A percentile compares a stretch with the other conserved stretches of the same genome.
These are phyloP conservation scores for Monilinia fructigena DNA, from an alignment of 2,329 filamentous ascomycete species.

Conservation along the genomic window DNA sequence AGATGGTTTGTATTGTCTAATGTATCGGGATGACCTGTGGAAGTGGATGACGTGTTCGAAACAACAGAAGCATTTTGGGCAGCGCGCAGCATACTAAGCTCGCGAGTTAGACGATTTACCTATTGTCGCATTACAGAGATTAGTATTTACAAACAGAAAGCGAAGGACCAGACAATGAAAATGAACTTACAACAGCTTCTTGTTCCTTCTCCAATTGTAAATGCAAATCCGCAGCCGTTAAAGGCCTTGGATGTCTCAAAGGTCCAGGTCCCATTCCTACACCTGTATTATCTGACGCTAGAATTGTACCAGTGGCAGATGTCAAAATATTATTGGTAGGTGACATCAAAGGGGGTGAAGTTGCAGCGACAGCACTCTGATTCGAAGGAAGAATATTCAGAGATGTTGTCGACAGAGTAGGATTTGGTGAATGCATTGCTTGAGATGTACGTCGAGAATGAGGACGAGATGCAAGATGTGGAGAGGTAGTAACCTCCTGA, in stretches of 20 bases:
- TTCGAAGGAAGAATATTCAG: conserved; percentile 54
- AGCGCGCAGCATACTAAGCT: conserved; percentile 78
- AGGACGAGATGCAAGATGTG: conserved; percentile 33
- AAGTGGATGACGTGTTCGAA: conserved; percentile 64
- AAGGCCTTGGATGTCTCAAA: conserved; percentile 78
- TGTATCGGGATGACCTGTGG: conserved; percentile 50
- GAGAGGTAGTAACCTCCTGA: conserved; percentile 30
- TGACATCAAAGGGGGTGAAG: conserved; percentile 33
- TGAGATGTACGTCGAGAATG: conserved; percentile 38
- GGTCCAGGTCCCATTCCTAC: conserved; percentile 65
- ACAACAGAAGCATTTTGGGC: conserved; percentile 65
- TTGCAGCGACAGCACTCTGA: conserved; percentile 36
- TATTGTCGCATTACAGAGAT: conserved; percentile 41
- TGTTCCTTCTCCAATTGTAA: conserved; percentile 91
- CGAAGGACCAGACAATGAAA: background rate
- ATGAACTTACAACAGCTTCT: conserved; percentile 75
- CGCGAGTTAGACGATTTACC: conserved; percentile 91
- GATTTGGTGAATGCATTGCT: conserved; percentile 42
- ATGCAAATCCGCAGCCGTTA: conserved; percentile 87
- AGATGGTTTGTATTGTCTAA: conserved; percentile 54
- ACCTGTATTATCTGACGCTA: conserved; percentile 44
- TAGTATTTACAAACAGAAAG: background rate
- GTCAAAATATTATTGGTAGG: conserved; percentile 29
- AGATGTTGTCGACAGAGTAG: conserved; percentile 72
- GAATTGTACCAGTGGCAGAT: conserved; percentile 13